phyloP scores from a whole-genome alignment of 139 green algal genomes.

The Edaphochlamys debaryana region DNA sequence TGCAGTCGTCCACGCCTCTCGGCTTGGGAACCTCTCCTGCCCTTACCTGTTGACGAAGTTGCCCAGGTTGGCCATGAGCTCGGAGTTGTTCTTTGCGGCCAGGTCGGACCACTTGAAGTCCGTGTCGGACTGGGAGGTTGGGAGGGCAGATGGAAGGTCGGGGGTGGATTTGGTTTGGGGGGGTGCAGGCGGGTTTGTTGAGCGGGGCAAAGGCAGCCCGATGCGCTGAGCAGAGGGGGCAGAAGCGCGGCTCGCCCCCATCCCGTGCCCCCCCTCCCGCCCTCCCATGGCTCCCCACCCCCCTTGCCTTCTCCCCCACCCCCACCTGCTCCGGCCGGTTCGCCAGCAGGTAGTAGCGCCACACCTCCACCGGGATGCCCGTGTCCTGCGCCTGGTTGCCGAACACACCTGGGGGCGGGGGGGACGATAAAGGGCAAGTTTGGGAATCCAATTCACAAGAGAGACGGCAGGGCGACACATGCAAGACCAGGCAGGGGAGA shows the following conservation, averaged over 20 bases:
- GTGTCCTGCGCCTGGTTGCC: slow-evolving; percentile 93
- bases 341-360: slow-evolving; percentile 96
- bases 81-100: slow-evolving; percentile 88
- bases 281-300: too few relatives aligned
- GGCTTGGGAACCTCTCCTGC: background rate
- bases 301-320: too few relatives aligned
- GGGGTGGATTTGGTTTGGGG: too few relatives aligned
- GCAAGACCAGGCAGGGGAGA: background rate
- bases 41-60: slow-evolving; percentile 79
- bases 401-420: slow-evolving; percentile 85
- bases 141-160: too few relatives aligned
- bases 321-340: slow-evolving; percentile 60
- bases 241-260: too few relatives aligned
- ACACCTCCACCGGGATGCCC: slow-evolving; percentile 83
- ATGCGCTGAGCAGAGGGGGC: too few relatives aligned
- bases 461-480: background rate
- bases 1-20: background rate
- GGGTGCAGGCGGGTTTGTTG: too few relatives aligned
- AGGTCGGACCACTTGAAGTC: slow-evolving; percentile 97
- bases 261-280: too few relatives aligned
- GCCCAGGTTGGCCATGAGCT: slow-evolving; percentile 96
- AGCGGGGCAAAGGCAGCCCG: too few relatives aligned
- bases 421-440: background rate
- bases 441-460: background rate
- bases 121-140: slow-evolving; percentile 54